phyloP scores from a whole-genome alignment of 106 monocot species.

The Apostasia shenzhenica region DNA sequence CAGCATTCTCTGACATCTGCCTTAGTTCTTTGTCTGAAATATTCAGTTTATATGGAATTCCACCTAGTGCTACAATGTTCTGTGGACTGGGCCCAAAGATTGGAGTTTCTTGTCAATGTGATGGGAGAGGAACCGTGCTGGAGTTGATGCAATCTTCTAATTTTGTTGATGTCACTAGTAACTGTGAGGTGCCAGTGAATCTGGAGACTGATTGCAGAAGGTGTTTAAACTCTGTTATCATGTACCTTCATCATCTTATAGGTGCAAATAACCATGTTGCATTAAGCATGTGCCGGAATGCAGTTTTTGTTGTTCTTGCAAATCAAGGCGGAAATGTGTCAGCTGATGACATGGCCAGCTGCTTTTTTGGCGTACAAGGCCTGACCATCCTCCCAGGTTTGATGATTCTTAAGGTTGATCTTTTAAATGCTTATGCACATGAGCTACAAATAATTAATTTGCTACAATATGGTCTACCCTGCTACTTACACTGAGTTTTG shows the following conservation, averaged over 20 bases:
- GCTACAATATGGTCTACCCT: not conserved
- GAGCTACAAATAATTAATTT: slow-evolving; percentile 1
- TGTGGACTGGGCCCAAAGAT: slow-evolving; percentile 89
- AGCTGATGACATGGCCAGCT: slow-evolving; percentile 46
- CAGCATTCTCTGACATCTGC: slow-evolving; percentile 67
- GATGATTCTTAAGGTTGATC: not conserved
- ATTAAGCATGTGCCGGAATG: slow-evolving; percentile 78
- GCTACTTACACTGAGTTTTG: not conserved
- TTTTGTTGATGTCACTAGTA: slow-evolving; percentile 55
- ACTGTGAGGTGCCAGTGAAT: slow-evolving; percentile 52
- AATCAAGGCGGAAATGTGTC: slow-evolving; percentile 44
- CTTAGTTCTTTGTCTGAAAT: slow-evolving; percentile 52
- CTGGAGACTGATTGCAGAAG: slow-evolving; percentile 51
- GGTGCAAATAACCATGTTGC: slow-evolving; percentile 73
- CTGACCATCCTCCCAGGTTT: slow-evolving; percentile 46
- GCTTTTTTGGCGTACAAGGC: slow-evolving; percentile 87
- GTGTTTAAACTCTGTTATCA: slow-evolving; percentile 82
- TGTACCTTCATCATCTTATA: slow-evolving; percentile 67
- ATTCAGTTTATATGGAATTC: slow-evolving; percentile 59
- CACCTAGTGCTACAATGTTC: slow-evolving; percentile 30
- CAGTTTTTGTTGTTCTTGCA: slow-evolving; percentile 77
- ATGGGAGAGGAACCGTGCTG: slow-evolving; percentile 65
- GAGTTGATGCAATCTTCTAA: slow-evolving; percentile 92
- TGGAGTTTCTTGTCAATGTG: slow-evolving; percentile 73
- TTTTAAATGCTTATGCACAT: not conserved